phyloP scores from a whole-genome alignment of 306 rosid genomes.

The Cucurbita ficifolia region DNA sequence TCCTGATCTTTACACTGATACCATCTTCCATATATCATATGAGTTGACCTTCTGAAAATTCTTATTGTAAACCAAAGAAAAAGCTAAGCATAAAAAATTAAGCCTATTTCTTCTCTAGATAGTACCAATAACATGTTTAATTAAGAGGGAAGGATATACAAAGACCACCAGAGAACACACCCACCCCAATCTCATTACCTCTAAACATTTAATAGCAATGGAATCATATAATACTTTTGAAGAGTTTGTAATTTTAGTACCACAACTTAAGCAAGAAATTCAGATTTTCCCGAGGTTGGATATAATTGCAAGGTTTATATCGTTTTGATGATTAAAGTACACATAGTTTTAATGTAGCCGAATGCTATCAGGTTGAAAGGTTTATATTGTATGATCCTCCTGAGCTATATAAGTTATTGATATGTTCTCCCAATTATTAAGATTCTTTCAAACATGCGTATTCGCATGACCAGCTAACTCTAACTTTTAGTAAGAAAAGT shows the following conservation, averaged over 20 bases:
- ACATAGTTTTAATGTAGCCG: not conserved
- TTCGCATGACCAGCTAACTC: not conserved
- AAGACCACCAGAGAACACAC: not conserved
- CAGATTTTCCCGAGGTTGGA: not conserved
- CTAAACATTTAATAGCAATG: not conserved
- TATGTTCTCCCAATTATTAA: not conserved
- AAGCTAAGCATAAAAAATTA: not conserved
- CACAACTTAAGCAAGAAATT: not conserved
- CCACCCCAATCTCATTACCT: not conserved
- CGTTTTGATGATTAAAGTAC: not conserved
- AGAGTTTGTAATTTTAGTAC: not conserved
- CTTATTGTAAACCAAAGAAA: not conserved
- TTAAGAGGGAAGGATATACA: not conserved
- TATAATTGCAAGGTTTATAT: not conserved
- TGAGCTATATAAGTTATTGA: not conserved
- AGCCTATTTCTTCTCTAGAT: not conserved
- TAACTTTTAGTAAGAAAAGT: not conserved
- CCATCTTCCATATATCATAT: not conserved
- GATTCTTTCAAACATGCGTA: not conserved
- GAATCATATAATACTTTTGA: not conserved
- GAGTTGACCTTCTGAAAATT: not conserved
- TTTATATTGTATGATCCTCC: not conserved
- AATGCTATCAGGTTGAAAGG: slow-evolving; percentile 1
- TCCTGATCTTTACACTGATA: not conserved
- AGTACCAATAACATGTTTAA: not conserved